Base-by-base conservation (phyloP, 108 stramenopile genomes). In the Craspedostauros australis region DNA sequence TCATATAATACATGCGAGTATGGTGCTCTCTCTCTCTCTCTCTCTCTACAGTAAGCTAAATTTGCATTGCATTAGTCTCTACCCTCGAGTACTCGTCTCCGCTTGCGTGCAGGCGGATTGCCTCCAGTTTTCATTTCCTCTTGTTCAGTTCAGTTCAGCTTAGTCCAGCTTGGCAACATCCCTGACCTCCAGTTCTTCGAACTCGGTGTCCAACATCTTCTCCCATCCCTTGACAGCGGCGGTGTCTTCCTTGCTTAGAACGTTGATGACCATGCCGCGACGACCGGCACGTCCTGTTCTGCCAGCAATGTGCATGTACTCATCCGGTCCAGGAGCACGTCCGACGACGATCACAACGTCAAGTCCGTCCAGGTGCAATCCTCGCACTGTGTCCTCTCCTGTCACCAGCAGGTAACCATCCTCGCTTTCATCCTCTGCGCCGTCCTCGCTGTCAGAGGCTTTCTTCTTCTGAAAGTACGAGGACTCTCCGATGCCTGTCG, bases 251-350 rank as follows among this genome's bases (percentile, higher is more conserved):
- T 72, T 62, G 43, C 79, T 77, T n/a, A 94, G 55, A 15, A 94
- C 68, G 61, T 66, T 84, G 26, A 91, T 55, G 16, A 94, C 93
- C 16, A 64, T 81, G 0, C 93, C 93, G 7, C 43, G 26, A 47
- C 60, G 51, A 19, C 93, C 93, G 16, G 86, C 88, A 39, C 96
- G 73, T 46, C 96, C 96, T 16, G 92, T 92, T 24, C 96, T 60
- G 2, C 96, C 96, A 16, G 96, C 95, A 63, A 97, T 90, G 60
- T 97, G 96, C 0, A 83, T 84, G 72, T 97, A 97, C 57, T 95
- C 93, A 62, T 97, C 95, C 0, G 91, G 86, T 29, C 88, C 75
- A n/a, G 60, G 57, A 3, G 96, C 84, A 52, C 74, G 69, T 22
- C 93, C 86, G 23, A 94, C 75, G 30, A 91, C 68, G 22, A 97